Evolutionary conservation across 352 stramenopile species (phyloP).

Genomic region (Globisporangium abappressorium): DNA sequence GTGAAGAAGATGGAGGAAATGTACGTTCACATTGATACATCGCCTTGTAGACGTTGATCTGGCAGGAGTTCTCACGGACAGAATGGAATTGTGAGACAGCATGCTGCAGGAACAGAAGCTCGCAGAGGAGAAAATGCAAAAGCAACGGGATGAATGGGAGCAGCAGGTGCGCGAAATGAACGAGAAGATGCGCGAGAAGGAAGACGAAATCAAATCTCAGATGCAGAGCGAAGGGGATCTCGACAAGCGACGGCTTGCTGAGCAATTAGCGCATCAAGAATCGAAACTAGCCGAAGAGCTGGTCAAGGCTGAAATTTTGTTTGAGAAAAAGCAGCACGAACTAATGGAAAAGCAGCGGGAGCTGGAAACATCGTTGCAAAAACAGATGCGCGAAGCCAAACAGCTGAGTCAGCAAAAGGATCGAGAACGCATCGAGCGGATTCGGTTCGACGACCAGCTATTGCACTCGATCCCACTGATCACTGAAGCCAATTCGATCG

Average conservation of each 20-base stretch:
- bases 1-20: constrained; percentile 77
- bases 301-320: constrained; percentile 69
- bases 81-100: constrained; percentile 12
- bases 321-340: constrained; percentile 74
- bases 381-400: constrained; percentile 80
- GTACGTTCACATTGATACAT: constrained; percentile 24
- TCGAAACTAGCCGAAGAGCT: constrained; percentile 75
- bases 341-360: constrained; percentile 61
- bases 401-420: constrained; percentile 68
- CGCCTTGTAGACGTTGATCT: not conserved
- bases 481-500: constrained; percentile 85
- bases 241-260: constrained; percentile 70
- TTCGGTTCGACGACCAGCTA: constrained; percentile 79
- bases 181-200: constrained; percentile 71
- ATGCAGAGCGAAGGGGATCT: constrained; percentile 72
- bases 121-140: constrained; percentile 58
- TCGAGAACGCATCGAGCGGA: constrained; percentile 61
- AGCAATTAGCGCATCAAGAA: constrained; percentile 73
- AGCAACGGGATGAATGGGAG: constrained; percentile 74
- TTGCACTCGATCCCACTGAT: constrained; percentile 75
- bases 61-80: not conserved
- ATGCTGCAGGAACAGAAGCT: constrained; percentile 56
- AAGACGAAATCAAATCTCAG: constrained; percentile 69
- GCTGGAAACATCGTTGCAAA: constrained; percentile 67
- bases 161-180: constrained; percentile 60